Evolutionary conservation across 345 rosid genomes (phyloP).

Genomic region (Microthlaspi erraticum): DNA sequence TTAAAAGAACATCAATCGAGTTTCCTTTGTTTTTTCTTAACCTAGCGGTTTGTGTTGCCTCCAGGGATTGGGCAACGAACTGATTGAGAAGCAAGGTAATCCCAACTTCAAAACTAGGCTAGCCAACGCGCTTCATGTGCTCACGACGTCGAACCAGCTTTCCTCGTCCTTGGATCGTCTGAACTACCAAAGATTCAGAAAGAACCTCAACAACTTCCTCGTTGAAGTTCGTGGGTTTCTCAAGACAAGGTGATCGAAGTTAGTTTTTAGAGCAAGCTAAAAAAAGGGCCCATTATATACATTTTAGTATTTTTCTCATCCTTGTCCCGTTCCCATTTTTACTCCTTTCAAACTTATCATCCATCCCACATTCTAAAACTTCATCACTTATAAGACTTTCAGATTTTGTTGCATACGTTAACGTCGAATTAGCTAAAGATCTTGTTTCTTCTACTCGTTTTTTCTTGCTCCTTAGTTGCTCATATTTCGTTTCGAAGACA

Average conservation of each 20-base stretch:
- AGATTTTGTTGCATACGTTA: background rate
- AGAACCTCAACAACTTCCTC: conserved; percentile 79
- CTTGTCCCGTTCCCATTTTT: no score
- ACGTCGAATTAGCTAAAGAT: background rate
- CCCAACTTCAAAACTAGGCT: conserved; percentile 64
- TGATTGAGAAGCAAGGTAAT: conserved; percentile 79
- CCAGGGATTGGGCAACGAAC: conserved; percentile 74
- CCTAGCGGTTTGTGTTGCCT: conserved; percentile 25
- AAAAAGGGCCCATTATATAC: no score
- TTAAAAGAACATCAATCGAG: background rate
- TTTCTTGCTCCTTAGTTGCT: background rate
- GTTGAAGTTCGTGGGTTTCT: conserved; percentile 93
- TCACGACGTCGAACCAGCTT: conserved; percentile 86
- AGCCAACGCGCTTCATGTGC: conserved; percentile 70
- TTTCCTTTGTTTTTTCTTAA: conserved; percentile 4
- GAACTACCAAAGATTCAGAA: conserved; percentile 92
- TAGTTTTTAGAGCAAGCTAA: no score
- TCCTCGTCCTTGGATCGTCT: conserved; percentile 78
- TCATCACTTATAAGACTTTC: background rate
- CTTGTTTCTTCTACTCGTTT: background rate
- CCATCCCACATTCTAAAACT: background rate
- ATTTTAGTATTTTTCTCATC: no score
- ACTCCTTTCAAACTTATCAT: no score
- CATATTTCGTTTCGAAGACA: background rate
- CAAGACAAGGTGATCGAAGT: conserved; percentile 56